Evolutionary conservation across 768 basidiomycete genomes (phyloP).

Genomic region (Leccinellum rugosiceps): DNA sequence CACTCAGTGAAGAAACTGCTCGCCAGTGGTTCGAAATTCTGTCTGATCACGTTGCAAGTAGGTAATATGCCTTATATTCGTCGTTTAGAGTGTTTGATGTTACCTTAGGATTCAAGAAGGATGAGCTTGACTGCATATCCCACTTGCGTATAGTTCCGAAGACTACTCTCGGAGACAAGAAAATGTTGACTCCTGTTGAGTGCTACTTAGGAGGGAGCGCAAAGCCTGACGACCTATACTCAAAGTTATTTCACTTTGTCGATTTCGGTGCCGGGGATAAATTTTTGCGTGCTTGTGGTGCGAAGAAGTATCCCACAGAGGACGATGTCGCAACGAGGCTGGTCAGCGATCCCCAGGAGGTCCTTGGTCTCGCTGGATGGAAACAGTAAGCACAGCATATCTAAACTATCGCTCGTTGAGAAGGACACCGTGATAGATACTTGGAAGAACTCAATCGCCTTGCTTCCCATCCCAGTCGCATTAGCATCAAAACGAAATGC

Average conservation of each 20-base stretch:
- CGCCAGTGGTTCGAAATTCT: slow-evolving; percentile 62
- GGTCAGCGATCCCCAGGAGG: slow-evolving; percentile 58
- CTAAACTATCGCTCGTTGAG: not conserved
- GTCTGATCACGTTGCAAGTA: slow-evolving; percentile 55
- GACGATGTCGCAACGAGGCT: slow-evolving; percentile 72
- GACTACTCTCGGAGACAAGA: slow-evolving; percentile 26
- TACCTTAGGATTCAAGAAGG: slow-evolving; percentile 48
- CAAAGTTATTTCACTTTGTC: slow-evolving; percentile 80
- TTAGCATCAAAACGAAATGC: slow-evolving; percentile 39
- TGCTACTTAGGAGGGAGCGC: slow-evolving; percentile 61
- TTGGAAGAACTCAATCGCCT: slow-evolving; percentile 76
- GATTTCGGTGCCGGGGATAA: slow-evolving; percentile 80
- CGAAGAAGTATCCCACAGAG: slow-evolving; percentile 79
- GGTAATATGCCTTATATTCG: slow-evolving; percentile 22
- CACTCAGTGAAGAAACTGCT: slow-evolving; percentile 49
- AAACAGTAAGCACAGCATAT: slow-evolving; percentile 29
- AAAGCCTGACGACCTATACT: slow-evolving; percentile 60
- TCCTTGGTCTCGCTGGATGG: slow-evolving; percentile 67
- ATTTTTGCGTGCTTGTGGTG: slow-evolving; percentile 82
- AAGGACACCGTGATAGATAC: slow-evolving; percentile 56
- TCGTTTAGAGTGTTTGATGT: not conserved
- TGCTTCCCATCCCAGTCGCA: slow-evolving; percentile 58
- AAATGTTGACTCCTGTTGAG: slow-evolving; percentile 54
- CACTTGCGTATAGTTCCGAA: slow-evolving; percentile 63
- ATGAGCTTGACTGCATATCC: slow-evolving; percentile 56